Conservation (phyloP, 1,139 yeast genomes). For the Candida labiduridarum region DNA sequence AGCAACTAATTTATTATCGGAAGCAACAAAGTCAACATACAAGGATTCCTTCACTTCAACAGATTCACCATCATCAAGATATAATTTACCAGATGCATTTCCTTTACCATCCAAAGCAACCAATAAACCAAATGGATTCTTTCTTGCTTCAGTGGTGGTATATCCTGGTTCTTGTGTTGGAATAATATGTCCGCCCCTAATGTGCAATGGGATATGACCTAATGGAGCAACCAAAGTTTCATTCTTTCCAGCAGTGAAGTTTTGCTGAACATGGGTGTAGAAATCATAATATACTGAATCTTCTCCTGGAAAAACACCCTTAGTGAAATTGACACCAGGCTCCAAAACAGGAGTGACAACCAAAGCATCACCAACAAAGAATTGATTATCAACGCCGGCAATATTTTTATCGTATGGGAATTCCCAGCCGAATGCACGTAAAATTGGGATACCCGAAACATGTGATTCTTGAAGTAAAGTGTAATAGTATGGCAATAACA, state of each 20-base stretch:
- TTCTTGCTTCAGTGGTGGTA: conserved; percentile 29
- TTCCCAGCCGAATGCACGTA: conserved; percentile 24
- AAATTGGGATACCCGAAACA: conserved; percentile 23
- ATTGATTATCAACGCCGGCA: conserved; percentile 22
- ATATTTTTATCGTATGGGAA: conserved; percentile 21
- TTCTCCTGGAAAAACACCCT: conserved; percentile 28
- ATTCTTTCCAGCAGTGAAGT: conserved; percentile 23
- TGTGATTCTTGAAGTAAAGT: conserved; percentile 25
- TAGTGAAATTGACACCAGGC: conserved; percentile 24
- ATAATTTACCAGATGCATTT: conserved; percentile 22
- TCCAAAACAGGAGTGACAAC: conserved; percentile 27
- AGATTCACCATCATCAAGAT: conserved; percentile 33
- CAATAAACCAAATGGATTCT: conserved; percentile 30
- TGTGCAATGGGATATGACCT: conserved; percentile 25
- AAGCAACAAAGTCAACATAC: conserved; percentile 21
- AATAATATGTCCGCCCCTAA: conserved; percentile 24
- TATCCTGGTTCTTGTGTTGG: conserved; percentile 33
- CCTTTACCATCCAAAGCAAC: conserved; percentile 27
- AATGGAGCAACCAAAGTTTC: conserved; percentile 25
- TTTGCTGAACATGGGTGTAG: conserved; percentile 27
- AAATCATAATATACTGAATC: conserved; percentile 34
- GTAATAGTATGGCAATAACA: conserved; percentile 25
- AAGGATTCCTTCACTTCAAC: conserved; percentile 21
- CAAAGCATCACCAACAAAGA: conserved; percentile 28
- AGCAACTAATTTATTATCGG: conserved; percentile 17